Percentiles rank a stretch among this genome's conserved stretches.
Conservation (phyloP, 805 yeast species). For the Candida manassasensis region DNA sequence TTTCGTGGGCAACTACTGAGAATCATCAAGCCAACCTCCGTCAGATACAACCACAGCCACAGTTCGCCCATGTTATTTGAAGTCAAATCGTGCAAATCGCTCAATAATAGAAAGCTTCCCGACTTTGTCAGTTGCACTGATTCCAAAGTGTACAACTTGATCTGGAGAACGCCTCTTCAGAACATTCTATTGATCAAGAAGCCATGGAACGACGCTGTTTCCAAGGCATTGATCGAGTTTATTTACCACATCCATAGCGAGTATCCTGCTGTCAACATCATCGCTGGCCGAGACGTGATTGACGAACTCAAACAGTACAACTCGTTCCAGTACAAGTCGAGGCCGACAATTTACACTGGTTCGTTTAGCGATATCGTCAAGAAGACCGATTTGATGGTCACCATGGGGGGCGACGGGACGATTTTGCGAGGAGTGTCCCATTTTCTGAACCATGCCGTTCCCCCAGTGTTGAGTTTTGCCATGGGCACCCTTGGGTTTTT, state of each 20-base stretch:
- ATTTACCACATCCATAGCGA: constrained; percentile 53
- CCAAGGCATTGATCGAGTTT: constrained; percentile 61
- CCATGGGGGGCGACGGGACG: constrained; percentile 97
- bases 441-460: constrained; percentile 69
- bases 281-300: constrained; percentile 71
- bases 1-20: too few relatives aligned
- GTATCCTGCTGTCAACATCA: constrained; percentile 70
- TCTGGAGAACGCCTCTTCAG: constrained; percentile 70
- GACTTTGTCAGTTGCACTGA: constrained; percentile 51
- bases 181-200: constrained; percentile 81
- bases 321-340: constrained; percentile 22
- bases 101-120: constrained; percentile 31
- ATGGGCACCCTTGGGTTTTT: constrained; percentile 89
- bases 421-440: constrained; percentile 77
- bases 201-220: constrained; percentile 67
- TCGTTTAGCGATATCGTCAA: constrained; percentile 48
- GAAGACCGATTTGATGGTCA: constrained; percentile 76
- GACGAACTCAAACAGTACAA: constrained; percentile 47
- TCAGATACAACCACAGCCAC: too few relatives aligned
- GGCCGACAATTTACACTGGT: constrained; percentile 52
- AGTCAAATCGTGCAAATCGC: constrained; percentile 12
- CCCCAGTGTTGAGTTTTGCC: constrained; percentile 86
- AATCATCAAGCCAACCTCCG: too few relatives aligned
- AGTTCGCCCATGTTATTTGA: constrained; percentile 2
- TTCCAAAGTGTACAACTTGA: constrained; percentile 56